Base-by-base conservation (phyloP, 1,284 basidiomycete species). In the Tilletia setariae region DNA sequence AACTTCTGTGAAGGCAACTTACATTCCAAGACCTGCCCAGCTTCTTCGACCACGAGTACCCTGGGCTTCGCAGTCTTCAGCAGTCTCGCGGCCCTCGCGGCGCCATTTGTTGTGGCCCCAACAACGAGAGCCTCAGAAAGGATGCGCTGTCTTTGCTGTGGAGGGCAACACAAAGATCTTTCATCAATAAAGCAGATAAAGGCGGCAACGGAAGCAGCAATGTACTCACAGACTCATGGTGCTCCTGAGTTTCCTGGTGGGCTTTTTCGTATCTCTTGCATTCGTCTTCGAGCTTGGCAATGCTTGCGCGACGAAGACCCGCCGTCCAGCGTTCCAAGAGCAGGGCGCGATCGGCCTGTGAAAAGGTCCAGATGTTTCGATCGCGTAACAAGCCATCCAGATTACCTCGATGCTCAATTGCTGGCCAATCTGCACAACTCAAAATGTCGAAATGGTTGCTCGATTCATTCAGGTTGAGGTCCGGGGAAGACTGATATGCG, bases 311-410 rank as follows among this genome's bases (percentile, higher is more conserved):
- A 44, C 85, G 83, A 8, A 23, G 28, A 25, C 1, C 74, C 80
- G 11, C 81, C 70, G 59, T 84, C 82, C n/a, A 80, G 42, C 74
- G 83, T 1, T 66, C 63, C 63, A 85, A 77, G 2, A 88, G 76
- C 0, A 59, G 68, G 1, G 69, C 56, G 8, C 87, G 84, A 72
- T 88, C 87, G 0, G 35, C 4, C 9, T 46, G 64, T 11, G 85
- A 86, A 80, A 86, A 83, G 0, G 43, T 61, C 87, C 87, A 88
- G 30, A 87, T 76, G 11, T 83, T 72, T 0, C 70, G 79, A 1
- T 79, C 73, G 2, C 73, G 70, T 0, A 86, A 76, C 2, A 88
- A 82, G 2, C 68, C 73, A 0, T 83, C 76, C 30, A 88, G 63
- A 28, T 28, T 25, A 13, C 11, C 51, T 28, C 21, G 21, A 23